These are phyloP conservation scores for Oehlia diaphana DNA, from an alignment of 192 early-diverging fungal species.

Conservation along the genomic window DNA sequence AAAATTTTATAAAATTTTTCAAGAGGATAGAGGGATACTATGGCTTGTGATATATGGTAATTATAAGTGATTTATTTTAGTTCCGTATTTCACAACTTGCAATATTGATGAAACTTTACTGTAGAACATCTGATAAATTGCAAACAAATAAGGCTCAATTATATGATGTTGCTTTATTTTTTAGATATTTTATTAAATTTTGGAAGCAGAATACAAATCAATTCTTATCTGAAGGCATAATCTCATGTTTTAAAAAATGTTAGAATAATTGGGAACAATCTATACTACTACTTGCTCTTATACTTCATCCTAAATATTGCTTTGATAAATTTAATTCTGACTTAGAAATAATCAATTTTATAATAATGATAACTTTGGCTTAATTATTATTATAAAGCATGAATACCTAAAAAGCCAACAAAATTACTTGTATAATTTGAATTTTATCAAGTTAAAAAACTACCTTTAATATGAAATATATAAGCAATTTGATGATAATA, in stretches of 20 bases:
- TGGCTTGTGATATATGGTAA: too few relatives aligned
- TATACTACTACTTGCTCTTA: not conserved
- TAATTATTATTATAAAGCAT: conserved; percentile 19
- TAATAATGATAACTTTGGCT: not conserved
- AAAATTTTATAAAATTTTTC: too few relatives aligned
- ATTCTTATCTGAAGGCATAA: not conserved
- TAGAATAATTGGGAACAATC: not conserved
- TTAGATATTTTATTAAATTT: too few relatives aligned
- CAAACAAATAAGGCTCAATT: conserved; percentile 4
- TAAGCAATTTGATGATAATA: conserved; percentile 6
- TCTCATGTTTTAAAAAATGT: not conserved
- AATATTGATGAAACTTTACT: not conserved
- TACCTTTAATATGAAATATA: conserved; percentile 12
- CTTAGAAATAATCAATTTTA: conserved; percentile 8
- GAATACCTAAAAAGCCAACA: not conserved
- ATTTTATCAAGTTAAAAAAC: not conserved
- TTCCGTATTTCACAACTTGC: not conserved
- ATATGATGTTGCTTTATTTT: not conserved
- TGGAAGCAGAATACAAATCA: too few relatives aligned
- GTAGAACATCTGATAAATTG: not conserved
- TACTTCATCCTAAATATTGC: not conserved
- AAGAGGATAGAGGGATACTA: too few relatives aligned
- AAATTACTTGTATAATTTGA: not conserved
- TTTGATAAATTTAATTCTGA: not conserved
- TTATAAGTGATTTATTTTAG: not conserved